A percentile compares a stretch with the other conserved stretches of the same genome.
phyloP scores from a whole-genome alignment of 139 green algal genomes.

The Haematococcus lacustris region DNA sequence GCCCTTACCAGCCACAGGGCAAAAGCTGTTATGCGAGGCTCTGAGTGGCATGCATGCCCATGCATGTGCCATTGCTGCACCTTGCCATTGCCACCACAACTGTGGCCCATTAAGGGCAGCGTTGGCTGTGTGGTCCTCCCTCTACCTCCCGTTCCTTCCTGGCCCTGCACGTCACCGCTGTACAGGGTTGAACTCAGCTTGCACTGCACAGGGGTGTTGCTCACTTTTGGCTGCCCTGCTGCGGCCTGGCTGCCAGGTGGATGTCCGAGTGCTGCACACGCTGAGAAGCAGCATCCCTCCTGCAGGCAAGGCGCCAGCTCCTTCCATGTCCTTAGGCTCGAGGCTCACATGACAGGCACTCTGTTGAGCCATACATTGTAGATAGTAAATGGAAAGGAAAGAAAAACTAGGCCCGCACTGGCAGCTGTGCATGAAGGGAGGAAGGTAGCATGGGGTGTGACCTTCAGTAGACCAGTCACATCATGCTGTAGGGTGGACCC shows the following conservation, averaged over 20 bases:
- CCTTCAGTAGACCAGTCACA: no score
- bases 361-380: no score
- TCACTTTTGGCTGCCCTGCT: not conserved
- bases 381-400: no score
- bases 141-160: no score
- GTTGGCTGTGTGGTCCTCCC: no score
- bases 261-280: constrained; percentile 24
- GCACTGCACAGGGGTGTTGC: not conserved
- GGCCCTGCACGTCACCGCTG: no score
- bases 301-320: constrained; percentile 9
- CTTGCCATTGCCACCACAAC: not conserved
- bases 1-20: not conserved
- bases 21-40: not conserved
- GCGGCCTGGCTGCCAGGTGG: constrained; percentile 1
- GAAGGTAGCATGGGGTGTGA: not conserved
- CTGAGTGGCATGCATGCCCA: no score
- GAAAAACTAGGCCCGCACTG: not conserved
- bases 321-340: not conserved
- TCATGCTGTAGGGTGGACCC: no score
- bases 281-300: constrained; percentile 24
- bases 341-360: not conserved
- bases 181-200: not conserved
- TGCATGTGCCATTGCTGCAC: not conserved
- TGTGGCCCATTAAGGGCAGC: not conserved
- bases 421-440: not conserved